Conservation (phyloP, 768 basidiomycete genomes). For the Kwoniella dendrophila region DNA sequence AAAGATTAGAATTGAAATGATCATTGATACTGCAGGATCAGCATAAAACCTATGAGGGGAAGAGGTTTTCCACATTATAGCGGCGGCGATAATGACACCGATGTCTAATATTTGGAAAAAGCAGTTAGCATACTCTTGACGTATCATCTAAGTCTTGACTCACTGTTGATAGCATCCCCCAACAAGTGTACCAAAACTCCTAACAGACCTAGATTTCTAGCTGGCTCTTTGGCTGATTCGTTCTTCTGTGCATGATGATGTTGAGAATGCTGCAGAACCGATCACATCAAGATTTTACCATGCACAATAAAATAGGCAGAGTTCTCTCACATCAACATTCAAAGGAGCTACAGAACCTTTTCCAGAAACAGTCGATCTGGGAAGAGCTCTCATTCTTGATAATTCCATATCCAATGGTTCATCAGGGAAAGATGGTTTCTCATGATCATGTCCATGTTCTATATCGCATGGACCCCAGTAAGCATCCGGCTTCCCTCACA, state of each 20-base stretch:
- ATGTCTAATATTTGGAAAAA: slow-evolving; percentile 57
- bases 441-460: slow-evolving; percentile 6
- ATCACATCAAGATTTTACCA: neutral
- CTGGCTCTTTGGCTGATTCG: slow-evolving; percentile 31
- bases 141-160: slow-evolving; percentile 28
- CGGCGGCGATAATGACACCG: slow-evolving; percentile 63
- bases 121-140: neutral
- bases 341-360: slow-evolving; percentile 18
- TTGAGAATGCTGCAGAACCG: slow-evolving; percentile 62
- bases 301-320: neutral
- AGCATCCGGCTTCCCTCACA: neutral
- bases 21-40: slow-evolving; percentile 63
- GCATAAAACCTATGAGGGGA: slow-evolving; percentile 62
- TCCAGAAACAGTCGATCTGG: neutral
- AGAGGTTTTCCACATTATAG: slow-evolving; percentile 61
- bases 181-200: slow-evolving; percentile 63
- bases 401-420: slow-evolving; percentile 7
- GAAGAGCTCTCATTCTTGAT: slow-evolving; percentile 6
- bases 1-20: slow-evolving; percentile 63
- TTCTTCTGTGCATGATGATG: slow-evolving; percentile 61
- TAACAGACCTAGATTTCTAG: slow-evolving; percentile 60
- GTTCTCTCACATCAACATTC: slow-evolving; percentile 58
- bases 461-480: neutral
- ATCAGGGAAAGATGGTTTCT: neutral
- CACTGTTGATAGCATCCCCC: slow-evolving; percentile 65